Base-by-base conservation (phyloP, 2,329 filamentous ascomycete species). In the Huntiella bhutanensis region DNA sequence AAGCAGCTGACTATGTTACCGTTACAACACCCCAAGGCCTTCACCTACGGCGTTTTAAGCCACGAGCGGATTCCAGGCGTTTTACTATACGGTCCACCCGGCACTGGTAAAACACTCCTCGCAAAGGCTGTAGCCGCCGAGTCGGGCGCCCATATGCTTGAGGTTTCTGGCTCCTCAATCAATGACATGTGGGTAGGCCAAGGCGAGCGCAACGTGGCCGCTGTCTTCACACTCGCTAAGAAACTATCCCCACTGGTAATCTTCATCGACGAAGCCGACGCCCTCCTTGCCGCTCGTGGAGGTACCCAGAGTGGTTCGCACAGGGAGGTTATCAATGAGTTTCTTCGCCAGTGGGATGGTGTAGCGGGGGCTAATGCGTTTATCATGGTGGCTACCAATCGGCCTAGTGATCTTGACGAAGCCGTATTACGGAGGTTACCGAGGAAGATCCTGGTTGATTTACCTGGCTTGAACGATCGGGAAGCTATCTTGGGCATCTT, bases 151-250 rank as follows among this genome's bases (percentile, higher is more conserved):
- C 77, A 75, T 53, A 77, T 70, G 78, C 81, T 98, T 35, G 87
- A 96, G 61, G 77, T 96, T 37, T 87, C 80, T 53, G 88, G 85
- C 2, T 86, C 85, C 1, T 84, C 85, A 53, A 82, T 98, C 54
- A 92, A 94, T 60, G 84, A 95, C 59, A 96, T 92, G 73, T 96
- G 84, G 60, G 84, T 96, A 3, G 91, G 91, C 16, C 86, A 96
- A 60, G 83, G 83, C 50, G 91, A 98, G 64, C 96, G 96, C 69
- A 93, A 93, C 57, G 82, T 96, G 46, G 80, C 81, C 45, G 88
- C 88, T 0, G 78, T 96, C 36, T 98, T 98, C 63, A 81, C 77
- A 1, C 69, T 96, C 0, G 91, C 91, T 3, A 85, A 85, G 62
- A 94, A 94, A 60, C 72, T 95, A 5, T 80, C 82, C 1, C 91